These are phyloP conservation scores for Tetrastigma voinierianum DNA, from an alignment of 164 flowering plant genomes.

Conservation along the genomic window DNA sequence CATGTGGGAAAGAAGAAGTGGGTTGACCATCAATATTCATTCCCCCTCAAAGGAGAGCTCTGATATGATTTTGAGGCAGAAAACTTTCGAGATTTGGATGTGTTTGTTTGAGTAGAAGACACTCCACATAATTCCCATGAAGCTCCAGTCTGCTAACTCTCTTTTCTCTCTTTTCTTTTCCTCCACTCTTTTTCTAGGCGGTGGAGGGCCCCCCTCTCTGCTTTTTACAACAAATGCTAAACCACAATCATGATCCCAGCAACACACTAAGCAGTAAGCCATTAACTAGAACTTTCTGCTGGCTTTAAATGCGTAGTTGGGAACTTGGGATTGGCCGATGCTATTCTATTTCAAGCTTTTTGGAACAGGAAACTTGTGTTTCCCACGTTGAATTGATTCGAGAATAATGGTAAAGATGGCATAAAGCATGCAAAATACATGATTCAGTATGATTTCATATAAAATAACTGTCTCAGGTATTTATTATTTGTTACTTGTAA, in stretches of 20 bases:
- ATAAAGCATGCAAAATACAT: too few relatives aligned
- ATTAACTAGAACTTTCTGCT: not conserved
- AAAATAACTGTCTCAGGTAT: too few relatives aligned
- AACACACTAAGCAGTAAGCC: not conserved
- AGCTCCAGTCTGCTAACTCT: not conserved
- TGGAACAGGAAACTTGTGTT: too few relatives aligned
- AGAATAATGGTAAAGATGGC: too few relatives aligned
- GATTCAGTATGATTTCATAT: too few relatives aligned
- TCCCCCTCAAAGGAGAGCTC: not conserved
- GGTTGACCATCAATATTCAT: conserved; percentile 1
- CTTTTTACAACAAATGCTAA: not conserved
- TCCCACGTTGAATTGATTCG: too few relatives aligned
- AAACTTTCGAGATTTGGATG: not conserved
- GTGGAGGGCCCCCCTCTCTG: conserved; percentile 9
- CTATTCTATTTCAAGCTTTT: too few relatives aligned
- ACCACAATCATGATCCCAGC: not conserved
- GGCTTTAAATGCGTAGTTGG: not conserved
- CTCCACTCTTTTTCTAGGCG: conserved; percentile 5
- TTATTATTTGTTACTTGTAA: too few relatives aligned
- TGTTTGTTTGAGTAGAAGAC: conserved; percentile 9
- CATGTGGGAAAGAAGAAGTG: not conserved
- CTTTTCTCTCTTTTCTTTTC: not conserved
- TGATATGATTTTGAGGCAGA: not conserved
- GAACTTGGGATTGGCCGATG: too few relatives aligned
- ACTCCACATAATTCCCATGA: conserved; percentile 3